Evolutionary conservation across 306 rosid genomes (phyloP).

Genomic region (Quercus bicolor): DNA sequence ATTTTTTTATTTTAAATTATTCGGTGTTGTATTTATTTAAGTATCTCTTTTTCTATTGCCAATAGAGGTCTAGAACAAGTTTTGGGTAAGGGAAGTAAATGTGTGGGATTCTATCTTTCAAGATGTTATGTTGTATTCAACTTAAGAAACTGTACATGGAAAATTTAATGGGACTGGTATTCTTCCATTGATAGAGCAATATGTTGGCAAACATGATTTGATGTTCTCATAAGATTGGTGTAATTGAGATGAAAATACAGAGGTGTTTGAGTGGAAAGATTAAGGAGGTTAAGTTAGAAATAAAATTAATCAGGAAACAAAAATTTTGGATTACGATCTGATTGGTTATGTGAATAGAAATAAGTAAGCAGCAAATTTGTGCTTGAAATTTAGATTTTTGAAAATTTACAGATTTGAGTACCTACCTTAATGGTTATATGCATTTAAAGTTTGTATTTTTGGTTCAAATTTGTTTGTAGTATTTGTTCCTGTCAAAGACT

Average conservation of each 20-base stretch:
- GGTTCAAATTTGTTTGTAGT: not conserved
- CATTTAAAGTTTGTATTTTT: not conserved
- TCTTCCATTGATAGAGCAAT: not conserved
- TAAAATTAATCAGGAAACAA: not conserved
- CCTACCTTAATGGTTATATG: not conserved
- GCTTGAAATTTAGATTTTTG: not conserved
- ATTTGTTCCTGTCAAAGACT: constrained; percentile 13
- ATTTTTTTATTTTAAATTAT: not conserved
- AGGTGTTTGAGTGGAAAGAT: not conserved
- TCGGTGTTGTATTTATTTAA: not conserved
- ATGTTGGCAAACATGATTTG: not conserved
- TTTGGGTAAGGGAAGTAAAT: constrained; percentile 9
- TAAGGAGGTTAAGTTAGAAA: not conserved
- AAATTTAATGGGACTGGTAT: not conserved
- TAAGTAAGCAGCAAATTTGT: not conserved
- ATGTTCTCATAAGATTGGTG: not conserved
- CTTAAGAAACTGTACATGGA: not conserved
- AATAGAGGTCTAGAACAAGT: constrained; percentile 3
- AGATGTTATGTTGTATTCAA: not conserved
- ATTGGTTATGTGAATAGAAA: not conserved
- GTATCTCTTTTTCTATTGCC: not conserved
- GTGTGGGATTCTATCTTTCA: not conserved
- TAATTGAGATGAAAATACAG: not conserved
- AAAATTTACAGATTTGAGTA: not conserved
- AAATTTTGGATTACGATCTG: not conserved